phyloP scores from a whole-genome alignment of 2,329 filamentous ascomycete species.

The Penicillium brevicompactum region DNA sequence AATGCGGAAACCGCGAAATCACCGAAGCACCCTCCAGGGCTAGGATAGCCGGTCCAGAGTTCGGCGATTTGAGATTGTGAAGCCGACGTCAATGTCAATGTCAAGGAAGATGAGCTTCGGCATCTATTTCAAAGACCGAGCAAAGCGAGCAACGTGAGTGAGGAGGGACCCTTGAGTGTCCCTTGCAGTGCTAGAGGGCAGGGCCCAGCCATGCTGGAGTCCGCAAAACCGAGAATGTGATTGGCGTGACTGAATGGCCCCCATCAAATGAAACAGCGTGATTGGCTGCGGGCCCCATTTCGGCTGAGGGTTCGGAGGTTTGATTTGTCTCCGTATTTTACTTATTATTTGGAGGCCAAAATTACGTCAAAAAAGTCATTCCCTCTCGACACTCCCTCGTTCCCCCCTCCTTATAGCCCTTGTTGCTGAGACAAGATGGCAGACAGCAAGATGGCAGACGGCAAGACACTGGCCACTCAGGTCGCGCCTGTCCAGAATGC shows the following conservation, averaged over 20 bases:
- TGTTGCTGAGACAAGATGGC: conserved; percentile 35
- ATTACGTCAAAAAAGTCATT: conserved; percentile 24
- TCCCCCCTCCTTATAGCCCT: conserved; percentile 16
- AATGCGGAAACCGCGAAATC: no score
- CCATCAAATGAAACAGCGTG: neutral
- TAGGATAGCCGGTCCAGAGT: no score
- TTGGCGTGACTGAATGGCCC: conserved; percentile 20
- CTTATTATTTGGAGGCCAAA: conserved; percentile 22
- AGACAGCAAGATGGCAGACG: conserved; percentile 23
- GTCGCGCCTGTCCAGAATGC: conserved; percentile 15
- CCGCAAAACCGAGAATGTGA: conserved; percentile 33
- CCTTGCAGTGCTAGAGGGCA: neutral
- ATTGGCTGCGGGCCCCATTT: conserved; percentile 7
- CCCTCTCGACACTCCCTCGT: conserved; percentile 2
- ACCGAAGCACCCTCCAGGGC: no score
- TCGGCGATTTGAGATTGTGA: no score
- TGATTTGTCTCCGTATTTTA: conserved; percentile 36
- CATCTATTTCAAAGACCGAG: conserved; percentile 12
- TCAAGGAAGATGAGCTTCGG: conserved; percentile 2
- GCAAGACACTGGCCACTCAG: conserved; percentile 32
- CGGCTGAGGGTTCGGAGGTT: conserved; percentile 31
- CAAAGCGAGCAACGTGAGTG: neutral
- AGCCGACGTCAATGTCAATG: no score
- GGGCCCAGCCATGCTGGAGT: conserved; percentile 11
- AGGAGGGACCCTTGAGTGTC: neutral